These are phyloP conservation scores for Omphalea diandra DNA, from an alignment of 441 rosid species.

Conservation along the genomic window DNA sequence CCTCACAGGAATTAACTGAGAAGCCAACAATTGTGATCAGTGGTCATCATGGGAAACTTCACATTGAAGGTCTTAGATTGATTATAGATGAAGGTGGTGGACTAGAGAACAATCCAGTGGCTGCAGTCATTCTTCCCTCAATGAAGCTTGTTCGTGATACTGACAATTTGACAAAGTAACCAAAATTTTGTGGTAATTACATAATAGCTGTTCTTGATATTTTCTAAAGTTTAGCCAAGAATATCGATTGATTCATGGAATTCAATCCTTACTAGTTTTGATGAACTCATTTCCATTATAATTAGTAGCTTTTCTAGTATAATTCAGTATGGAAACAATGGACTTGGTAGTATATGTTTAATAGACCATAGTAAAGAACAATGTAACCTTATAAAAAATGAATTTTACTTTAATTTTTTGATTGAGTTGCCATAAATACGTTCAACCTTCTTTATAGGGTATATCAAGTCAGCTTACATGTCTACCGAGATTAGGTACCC, in stretches of 20 bases:
- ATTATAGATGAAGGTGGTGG: conserved; percentile 90
- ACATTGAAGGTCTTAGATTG: conserved; percentile 71
- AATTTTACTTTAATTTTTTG: no score
- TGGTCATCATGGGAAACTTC: conserved; percentile 83
- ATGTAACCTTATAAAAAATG: no score
- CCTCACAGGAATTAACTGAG: conserved; percentile 44
- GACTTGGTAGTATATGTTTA: no score
- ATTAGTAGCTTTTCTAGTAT: not conserved
- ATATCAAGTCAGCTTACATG: no score
- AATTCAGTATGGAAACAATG: not conserved
- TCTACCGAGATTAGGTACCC: no score
- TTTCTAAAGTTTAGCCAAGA: not conserved
- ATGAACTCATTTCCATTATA: not conserved
- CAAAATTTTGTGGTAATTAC: not conserved
- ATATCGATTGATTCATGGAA: not conserved
- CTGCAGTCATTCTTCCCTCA: conserved; percentile 41
- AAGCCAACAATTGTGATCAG: conserved; percentile 62
- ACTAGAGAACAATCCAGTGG: conserved; percentile 54
- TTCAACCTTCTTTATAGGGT: no score
- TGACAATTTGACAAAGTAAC: conserved; percentile 11
- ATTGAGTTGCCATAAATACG: no score
- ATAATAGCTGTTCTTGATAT: not conserved
- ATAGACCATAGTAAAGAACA: no score
- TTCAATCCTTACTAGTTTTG: not conserved
- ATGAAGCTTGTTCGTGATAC: conserved; percentile 24